Evolutionary conservation across 805 yeast genomes (phyloP).

Genomic region (Teunomyces cretensis): DNA sequence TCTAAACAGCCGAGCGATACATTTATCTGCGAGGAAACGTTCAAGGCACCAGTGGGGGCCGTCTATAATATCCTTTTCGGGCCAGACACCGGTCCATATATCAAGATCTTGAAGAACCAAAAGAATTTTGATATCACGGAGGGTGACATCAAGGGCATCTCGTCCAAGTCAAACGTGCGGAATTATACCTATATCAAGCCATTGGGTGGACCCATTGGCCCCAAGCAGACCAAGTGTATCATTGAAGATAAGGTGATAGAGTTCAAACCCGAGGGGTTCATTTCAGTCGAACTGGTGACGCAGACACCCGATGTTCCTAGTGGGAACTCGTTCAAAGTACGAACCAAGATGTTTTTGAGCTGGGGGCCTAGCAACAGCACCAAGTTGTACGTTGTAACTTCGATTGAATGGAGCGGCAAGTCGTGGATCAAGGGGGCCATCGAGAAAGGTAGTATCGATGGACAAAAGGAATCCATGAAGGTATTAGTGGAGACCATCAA

Average conservation of each 20-base stretch:
- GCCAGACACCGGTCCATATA: slow-evolving; percentile 41
- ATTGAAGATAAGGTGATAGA: slow-evolving; percentile 54
- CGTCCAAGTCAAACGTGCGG: slow-evolving; percentile 45
- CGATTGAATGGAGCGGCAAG: slow-evolving; percentile 84
- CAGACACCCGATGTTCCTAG: slow-evolving; percentile 94
- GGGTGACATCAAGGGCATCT: slow-evolving; percentile 29
- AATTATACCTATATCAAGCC: slow-evolving; percentile 70
- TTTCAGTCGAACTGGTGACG: slow-evolving; percentile 62
- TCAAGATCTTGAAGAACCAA: slow-evolving; percentile 33
- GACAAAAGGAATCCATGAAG: slow-evolving; percentile 67
- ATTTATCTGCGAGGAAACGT: slow-evolving; percentile 51
- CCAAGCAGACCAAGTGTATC: slow-evolving; percentile 80
- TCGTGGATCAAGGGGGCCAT: slow-evolving; percentile 91
- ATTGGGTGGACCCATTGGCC: slow-evolving; percentile 82
- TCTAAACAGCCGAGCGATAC: slow-evolving; percentile 52
- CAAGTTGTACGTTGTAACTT: slow-evolving; percentile 60
- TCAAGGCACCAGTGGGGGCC: slow-evolving; percentile 76
- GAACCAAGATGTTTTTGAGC: slow-evolving; percentile 66
- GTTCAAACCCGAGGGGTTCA: slow-evolving; percentile 49
- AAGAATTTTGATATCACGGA: slow-evolving; percentile 25
- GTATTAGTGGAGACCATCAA: slow-evolving; percentile 49
- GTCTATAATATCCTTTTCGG: slow-evolving; percentile 74
- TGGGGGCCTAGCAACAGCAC: slow-evolving; percentile 74
- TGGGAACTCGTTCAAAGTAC: slow-evolving; percentile 76
- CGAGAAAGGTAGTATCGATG: slow-evolving; percentile 79